Evolutionary conservation across 345 rosid species (phyloP), one percentile per base, ranked within the genome.

Genomic region (Excoecaria agallocha): DNA sequence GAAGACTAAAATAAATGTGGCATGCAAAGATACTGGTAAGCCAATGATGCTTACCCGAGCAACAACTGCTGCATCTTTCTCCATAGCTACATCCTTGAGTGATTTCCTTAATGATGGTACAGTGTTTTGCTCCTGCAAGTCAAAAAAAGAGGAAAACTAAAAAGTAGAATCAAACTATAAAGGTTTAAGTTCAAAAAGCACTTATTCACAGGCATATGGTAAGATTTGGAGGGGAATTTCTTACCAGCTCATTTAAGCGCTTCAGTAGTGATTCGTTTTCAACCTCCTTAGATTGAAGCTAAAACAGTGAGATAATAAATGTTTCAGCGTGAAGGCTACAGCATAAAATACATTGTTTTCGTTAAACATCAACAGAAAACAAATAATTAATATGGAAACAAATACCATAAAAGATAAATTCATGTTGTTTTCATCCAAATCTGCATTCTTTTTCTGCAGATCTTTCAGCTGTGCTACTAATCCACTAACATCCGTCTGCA

Each of bases 11-110:
- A 69, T 20, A 68, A 43, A 15, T 64, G 22, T 5, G 25, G 55
- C 13, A 22, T 35, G 17, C 46, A 30, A 2, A 16, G 2, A 17
- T 11, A 57, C 15, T 38, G 24, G 13, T 12, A 2, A 52, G 48
- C 37, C n/a, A 71, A 78, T 54, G 15, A 30, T 46, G 52, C 57
- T 10, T 84, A 90, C 99, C 87, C 96, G 89, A 78, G 86, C 87
- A 82, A 93, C 96, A 83, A 93, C 98, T 77, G 99, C 96, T 58
- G 98, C 99, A 88, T 95, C 98, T 85, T 95, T 95, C 90, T 95
- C 98, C 91, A 93, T 90, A 20, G 98, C 99, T 68, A 91, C 94
- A 82, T 95, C 98, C 87, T 84, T 91, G 51, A 95, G 88, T 45
- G 99, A 97, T 83, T 87, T 91, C 73, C 99, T 91, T 79, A 95